Evolutionary conservation across 176 grass and related monocot species (phyloP), one percentile per base, ranked within the genome.

Genomic region (Poa annua): DNA sequence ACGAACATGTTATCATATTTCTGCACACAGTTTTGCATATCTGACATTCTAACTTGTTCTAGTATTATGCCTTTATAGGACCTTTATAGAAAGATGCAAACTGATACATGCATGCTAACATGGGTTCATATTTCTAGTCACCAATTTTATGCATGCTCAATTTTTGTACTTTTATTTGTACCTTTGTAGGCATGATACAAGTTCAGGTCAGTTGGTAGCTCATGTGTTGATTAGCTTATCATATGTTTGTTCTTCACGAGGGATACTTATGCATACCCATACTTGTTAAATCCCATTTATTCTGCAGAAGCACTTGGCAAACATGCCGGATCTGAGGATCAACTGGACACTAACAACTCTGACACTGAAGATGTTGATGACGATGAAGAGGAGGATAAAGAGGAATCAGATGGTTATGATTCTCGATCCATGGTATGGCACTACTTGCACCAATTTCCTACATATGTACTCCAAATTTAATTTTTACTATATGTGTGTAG

Each of bases 281-380:
- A 24, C 25, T 74, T 41, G 54, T 78, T 79, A 75, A 83, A 73
- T 88, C 20, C 36, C 44, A 63, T 78, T 55, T 62, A 51, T 78
- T 85, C 52, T 84, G 51, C 52, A 84, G 76, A 86, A 74, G 74
- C 26, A 24, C 55, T 79, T 73, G 68, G 36, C 53, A 66, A 41
- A 69, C 38, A 81, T 56, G 76, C 72, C 80, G 81, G 54, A 79
- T 74, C 36, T 63, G 81, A 82, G 54, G 89, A 94, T 80, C 89
- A 80, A 53, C 75, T 77, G 80, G 85, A 66, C n/a, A 36, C 59
- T 44, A 74, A 89, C 57, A 87, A 83, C 67, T 89, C 66, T 36
- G 89, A 89, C 36, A 85, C 65, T 72, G 89, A 92, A 54, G 89
- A 91, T 75, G 89, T 70, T 66, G 89, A 89, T 60, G 89, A 94